Evolutionary conservation across 2,329 filamentous ascomycete genomes (phyloP).

Genomic region (Apiospora aurea): DNA sequence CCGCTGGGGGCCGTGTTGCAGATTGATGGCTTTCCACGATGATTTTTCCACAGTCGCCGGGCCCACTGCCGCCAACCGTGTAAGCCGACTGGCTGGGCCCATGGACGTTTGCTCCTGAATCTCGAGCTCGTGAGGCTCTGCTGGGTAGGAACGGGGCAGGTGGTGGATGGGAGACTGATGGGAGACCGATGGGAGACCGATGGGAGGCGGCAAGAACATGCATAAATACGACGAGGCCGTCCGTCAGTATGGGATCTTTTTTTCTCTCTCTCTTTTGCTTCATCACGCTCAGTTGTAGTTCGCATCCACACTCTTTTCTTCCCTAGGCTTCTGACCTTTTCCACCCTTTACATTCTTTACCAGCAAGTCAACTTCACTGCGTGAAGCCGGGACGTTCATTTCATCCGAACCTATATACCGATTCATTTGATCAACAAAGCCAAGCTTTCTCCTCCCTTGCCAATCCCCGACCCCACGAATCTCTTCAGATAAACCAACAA

Average conservation of each 20-base stretch:
- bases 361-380: conserved; percentile 27
- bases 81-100: not conserved
- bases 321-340: conserved; percentile 8
- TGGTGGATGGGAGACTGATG: not conserved
- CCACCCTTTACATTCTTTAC: conserved; percentile 24
- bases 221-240: conserved; percentile 10
- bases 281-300: conserved; percentile 17
- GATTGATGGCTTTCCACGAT: conserved; percentile 5
- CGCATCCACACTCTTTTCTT: not conserved
- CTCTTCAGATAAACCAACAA: conserved; percentile 2
- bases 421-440: not conserved
- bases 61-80: not conserved
- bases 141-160: not conserved
- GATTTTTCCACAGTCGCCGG: not conserved
- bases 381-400: conserved; percentile 28
- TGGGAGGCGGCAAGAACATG: not conserved
- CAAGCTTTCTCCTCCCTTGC: not conserved
- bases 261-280: not conserved
- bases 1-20: conserved; percentile 9
- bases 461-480: not conserved
- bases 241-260: not conserved
- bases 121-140: conserved; percentile 2
- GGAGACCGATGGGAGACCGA: not conserved
- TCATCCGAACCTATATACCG: conserved; percentile 14
- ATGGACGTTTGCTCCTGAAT: not conserved